Evolutionary conservation across 139 green algal species (phyloP).

Genomic region (Chlamydomonas incerta): DNA sequence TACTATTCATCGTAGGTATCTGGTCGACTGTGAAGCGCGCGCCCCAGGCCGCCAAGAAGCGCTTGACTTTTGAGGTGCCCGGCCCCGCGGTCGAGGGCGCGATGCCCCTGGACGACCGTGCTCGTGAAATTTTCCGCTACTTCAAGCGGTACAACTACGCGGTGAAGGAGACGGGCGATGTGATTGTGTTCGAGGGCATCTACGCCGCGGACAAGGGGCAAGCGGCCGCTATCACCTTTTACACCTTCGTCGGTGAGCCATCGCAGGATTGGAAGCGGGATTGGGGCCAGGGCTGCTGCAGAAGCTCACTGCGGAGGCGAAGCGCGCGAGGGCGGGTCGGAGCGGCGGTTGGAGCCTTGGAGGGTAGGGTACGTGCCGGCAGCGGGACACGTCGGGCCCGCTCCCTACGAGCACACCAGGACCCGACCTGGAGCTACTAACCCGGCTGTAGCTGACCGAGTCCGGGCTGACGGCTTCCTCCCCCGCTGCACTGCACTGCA

Average conservation of each 20-base stretch:
- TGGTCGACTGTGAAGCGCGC: conserved; percentile 94
- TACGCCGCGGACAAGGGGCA: conserved; percentile 85
- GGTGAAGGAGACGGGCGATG: conserved; percentile 86
- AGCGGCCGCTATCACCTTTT: conserved; percentile 86
- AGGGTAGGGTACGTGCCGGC: too few relatives aligned
- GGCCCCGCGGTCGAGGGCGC: conserved; percentile 67
- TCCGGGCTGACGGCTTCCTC: too few relatives aligned
- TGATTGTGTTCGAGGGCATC: conserved; percentile 89
- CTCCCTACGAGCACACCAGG: too few relatives aligned
- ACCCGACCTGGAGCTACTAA: too few relatives aligned
- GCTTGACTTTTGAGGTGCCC: conserved; percentile 83
- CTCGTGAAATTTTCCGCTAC: conserved; percentile 80
- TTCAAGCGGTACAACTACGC: conserved; percentile 90
- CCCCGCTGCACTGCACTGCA: too few relatives aligned
- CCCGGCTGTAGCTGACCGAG: too few relatives aligned
- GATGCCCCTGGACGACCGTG: conserved; percentile 75
- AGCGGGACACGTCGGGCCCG: too few relatives aligned
- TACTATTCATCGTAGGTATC: conserved; percentile 66
- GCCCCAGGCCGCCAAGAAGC: conserved; percentile 81
- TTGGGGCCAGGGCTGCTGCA: too few relatives aligned
- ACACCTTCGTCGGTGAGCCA: conserved; percentile 80
- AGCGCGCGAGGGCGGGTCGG: too few relatives aligned
- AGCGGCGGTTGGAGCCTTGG: too few relatives aligned
- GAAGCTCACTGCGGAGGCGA: too few relatives aligned
- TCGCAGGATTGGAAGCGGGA: too few relatives aligned